Percentiles rank a stretch among this genome's conserved stretches.
Conservation (phyloP, 2,329 filamentous ascomycete species). For the Alternaria solani region DNA sequence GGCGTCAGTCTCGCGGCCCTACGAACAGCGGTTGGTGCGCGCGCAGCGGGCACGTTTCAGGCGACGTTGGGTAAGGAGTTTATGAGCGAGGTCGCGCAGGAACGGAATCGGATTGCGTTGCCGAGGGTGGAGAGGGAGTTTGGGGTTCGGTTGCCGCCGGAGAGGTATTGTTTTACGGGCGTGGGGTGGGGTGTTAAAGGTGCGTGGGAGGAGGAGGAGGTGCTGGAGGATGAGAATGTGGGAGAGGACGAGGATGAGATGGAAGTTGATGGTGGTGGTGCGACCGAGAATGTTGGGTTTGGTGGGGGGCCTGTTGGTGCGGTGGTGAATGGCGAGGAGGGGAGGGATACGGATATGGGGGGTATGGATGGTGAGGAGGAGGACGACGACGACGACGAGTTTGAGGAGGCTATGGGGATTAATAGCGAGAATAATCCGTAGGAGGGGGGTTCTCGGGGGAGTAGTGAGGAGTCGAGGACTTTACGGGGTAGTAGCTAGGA, state of each 20-base stretch:
- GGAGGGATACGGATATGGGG: slow-evolving; percentile 41
- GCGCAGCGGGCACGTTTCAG: slow-evolving; percentile 72
- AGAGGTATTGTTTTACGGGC: slow-evolving; percentile 61
- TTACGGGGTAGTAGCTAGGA: neutral
- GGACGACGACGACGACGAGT: slow-evolving; percentile 55
- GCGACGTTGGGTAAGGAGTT: slow-evolving; percentile 75
- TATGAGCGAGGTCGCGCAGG: slow-evolving; percentile 70
- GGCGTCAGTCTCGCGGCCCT: slow-evolving; percentile 71
- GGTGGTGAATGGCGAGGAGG: slow-evolving; percentile 28
- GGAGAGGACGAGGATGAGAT: slow-evolving; percentile 70
- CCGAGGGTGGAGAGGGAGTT: slow-evolving; percentile 61
- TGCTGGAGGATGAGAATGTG: slow-evolving; percentile 75
- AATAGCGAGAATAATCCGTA: neutral
- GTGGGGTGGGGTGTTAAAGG: slow-evolving; percentile 45
- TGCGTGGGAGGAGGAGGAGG: slow-evolving; percentile 73
- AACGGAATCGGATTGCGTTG: slow-evolving; percentile 57
- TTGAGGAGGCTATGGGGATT: slow-evolving; percentile 52
- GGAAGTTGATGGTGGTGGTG: slow-evolving; percentile 19
- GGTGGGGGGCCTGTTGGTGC: slow-evolving; percentile 37
- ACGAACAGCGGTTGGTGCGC: slow-evolving; percentile 74
- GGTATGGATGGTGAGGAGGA: slow-evolving; percentile 49
- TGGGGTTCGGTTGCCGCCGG: slow-evolving; percentile 67
- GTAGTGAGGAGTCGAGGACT: neutral
- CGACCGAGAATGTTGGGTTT: slow-evolving; percentile 44
- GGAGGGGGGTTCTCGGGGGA: neutral